Conservation (phyloP, 495 filamentous ascomycete genomes). For the Penicillium tannophilum region DNA sequence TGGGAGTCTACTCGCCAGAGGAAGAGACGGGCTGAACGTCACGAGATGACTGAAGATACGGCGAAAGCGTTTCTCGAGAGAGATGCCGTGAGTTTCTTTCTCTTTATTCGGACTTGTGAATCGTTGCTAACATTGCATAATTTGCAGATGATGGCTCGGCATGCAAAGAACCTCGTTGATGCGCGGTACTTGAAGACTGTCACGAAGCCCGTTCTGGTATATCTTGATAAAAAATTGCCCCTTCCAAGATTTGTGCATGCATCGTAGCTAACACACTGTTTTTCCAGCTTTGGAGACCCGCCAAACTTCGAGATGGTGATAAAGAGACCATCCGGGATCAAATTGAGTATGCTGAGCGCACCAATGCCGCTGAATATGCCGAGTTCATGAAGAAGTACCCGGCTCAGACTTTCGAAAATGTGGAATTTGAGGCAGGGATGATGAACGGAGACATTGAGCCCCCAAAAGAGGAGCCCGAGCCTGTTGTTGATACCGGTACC, state of each 20-base stretch:
- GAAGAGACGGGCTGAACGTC: too few relatives aligned
- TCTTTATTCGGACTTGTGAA: background rate
- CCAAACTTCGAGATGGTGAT: constrained; percentile 67
- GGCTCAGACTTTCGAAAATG: constrained; percentile 23
- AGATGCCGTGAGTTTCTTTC: background rate
- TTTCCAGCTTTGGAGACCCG: constrained; percentile 83
- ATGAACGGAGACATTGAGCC: background rate
- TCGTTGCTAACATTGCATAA: background rate
- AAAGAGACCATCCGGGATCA: constrained; percentile 63
- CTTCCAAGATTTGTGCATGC: background rate
- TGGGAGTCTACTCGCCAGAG: too few relatives aligned
- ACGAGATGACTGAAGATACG: too few relatives aligned
- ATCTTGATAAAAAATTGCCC: too few relatives aligned
- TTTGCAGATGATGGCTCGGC: background rate
- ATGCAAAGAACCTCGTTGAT: too few relatives aligned
- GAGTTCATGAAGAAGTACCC: constrained; percentile 49
- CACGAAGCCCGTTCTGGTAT: too few relatives aligned
- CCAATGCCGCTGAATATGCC: constrained; percentile 51
- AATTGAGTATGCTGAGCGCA: constrained; percentile 56
- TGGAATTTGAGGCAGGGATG: constrained; percentile 1
- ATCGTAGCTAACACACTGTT: constrained; percentile 11
- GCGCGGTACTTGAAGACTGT: too few relatives aligned
- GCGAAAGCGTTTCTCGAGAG: background rate
- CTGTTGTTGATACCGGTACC: background rate
- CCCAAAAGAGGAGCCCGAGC: background rate